A percentile compares a stretch with the other conserved stretches of the same genome.
Evolutionary conservation across 2,329 filamentous ascomycete species (phyloP).

Genomic region (Aspergillus pseudoglaucus): DNA sequence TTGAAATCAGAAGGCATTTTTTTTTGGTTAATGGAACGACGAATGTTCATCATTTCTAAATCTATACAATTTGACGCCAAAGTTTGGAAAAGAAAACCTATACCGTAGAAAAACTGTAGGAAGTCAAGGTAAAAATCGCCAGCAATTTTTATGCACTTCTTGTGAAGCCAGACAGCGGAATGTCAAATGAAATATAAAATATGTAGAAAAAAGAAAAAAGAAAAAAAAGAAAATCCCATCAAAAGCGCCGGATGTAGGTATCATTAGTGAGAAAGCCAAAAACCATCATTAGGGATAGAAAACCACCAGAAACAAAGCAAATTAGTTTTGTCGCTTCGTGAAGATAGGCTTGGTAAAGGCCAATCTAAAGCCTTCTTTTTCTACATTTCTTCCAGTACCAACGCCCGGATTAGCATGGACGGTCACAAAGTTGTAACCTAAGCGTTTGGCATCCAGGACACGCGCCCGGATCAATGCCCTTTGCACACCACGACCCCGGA

Average conservation of each 20-base stretch:
- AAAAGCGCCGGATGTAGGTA: background rate
- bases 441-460: constrained; percentile 9
- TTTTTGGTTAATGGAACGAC: too few relatives aligned
- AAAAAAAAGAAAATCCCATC: too few relatives aligned
- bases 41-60: too few relatives aligned
- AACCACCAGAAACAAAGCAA: background rate
- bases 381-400: constrained; percentile 12
- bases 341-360: constrained; percentile 13
- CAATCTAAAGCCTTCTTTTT: constrained; percentile 12
- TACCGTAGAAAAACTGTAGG: too few relatives aligned
- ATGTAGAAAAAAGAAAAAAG: too few relatives aligned
- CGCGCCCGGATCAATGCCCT: constrained; percentile 9
- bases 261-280: background rate
- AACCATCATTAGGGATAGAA: background rate
- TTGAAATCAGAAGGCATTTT: too few relatives aligned
- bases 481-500: constrained; percentile 12
- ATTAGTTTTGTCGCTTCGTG: constrained; percentile 1
- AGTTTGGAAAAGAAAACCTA: too few relatives aligned
- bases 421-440: constrained; percentile 8
- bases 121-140: too few relatives aligned
- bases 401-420: constrained; percentile 8
- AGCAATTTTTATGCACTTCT: too few relatives aligned
- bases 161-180: too few relatives aligned
- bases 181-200: too few relatives aligned
- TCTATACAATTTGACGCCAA: too few relatives aligned